A percentile compares a stretch with the other conserved stretches of the same genome.
Conservation (phyloP, 2,329 filamentous ascomycete species). For the Gaeumannomyces sp. region DNA sequence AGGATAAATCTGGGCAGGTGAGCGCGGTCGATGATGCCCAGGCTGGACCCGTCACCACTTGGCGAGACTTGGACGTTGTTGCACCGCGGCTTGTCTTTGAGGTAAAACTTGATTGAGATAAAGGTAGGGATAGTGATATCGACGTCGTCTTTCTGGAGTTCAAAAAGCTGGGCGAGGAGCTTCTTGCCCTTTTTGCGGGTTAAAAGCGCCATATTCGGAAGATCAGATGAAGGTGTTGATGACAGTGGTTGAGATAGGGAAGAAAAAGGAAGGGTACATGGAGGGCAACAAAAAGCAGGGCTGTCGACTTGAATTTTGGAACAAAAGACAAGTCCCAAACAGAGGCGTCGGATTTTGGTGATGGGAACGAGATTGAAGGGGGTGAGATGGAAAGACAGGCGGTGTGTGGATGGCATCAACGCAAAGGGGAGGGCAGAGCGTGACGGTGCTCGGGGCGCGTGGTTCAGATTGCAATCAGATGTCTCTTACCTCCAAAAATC, state of each 20-base stretch:
- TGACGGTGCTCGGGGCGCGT: not conserved
- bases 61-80: not conserved
- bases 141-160: conserved; percentile 13
- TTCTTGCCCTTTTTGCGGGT: conserved; percentile 13
- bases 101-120: conserved; percentile 11
- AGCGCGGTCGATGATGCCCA: conserved; percentile 1
- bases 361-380: not conserved
- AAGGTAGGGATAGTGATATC: conserved; percentile 15
- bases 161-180: conserved; percentile 12
- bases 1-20: conserved; percentile 14
- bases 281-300: not conserved
- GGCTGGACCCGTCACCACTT: conserved; percentile 6
- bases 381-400: not conserved
- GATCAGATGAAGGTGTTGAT: not conserved
- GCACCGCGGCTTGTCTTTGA: conserved; percentile 12
- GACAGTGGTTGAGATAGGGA: not conserved
- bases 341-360: not conserved
- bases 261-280: not conserved
- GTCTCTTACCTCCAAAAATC: conserved; percentile 7
- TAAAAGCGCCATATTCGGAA: conserved; percentile 1
- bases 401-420: not conserved
- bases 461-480: not conserved
- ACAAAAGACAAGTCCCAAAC: not conserved
- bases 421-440: not conserved
- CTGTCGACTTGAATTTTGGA: not conserved